Conservation (phyloP, 371 early-diverging fungal species). For the Mucor velutinosus region DNA sequence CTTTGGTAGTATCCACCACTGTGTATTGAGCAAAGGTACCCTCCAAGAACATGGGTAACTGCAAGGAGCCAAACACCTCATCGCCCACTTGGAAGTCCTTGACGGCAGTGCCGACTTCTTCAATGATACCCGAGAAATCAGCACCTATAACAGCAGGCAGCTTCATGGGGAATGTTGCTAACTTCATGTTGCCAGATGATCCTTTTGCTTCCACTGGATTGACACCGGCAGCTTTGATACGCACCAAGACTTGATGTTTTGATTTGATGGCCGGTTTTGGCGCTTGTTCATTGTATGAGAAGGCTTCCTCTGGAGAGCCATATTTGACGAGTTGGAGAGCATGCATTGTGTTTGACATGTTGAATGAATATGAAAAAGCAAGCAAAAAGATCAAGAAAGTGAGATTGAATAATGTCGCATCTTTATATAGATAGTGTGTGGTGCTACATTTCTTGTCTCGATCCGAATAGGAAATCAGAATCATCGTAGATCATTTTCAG, state of each 20-base stretch:
- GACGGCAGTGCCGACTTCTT: constrained; percentile 39
- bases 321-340: constrained; percentile 37
- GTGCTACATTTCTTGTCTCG: background rate
- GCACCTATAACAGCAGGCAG: constrained; percentile 42
- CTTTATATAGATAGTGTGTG: background rate
- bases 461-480: background rate
- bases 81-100: constrained; percentile 49
- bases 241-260: constrained; percentile 51
- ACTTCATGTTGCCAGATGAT: constrained; percentile 28
- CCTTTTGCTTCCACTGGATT: constrained; percentile 68
- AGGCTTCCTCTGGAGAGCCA: constrained; percentile 29
- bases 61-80: constrained; percentile 52
- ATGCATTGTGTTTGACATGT: constrained; percentile 25
- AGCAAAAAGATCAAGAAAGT: background rate
- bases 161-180: background rate
- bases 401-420: background rate
- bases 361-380: background rate
- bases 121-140: constrained; percentile 53
- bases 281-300: constrained; percentile 29
- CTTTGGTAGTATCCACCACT: constrained; percentile 14
- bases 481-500: background rate
- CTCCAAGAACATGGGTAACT: constrained; percentile 12
- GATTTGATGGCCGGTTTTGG: constrained; percentile 28
- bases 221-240: constrained; percentile 59
- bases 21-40: constrained; percentile 58